These are phyloP conservation scores for Luvunga scandens DNA, from an alignment of 345 rosid genomes.

Conservation along the genomic window DNA sequence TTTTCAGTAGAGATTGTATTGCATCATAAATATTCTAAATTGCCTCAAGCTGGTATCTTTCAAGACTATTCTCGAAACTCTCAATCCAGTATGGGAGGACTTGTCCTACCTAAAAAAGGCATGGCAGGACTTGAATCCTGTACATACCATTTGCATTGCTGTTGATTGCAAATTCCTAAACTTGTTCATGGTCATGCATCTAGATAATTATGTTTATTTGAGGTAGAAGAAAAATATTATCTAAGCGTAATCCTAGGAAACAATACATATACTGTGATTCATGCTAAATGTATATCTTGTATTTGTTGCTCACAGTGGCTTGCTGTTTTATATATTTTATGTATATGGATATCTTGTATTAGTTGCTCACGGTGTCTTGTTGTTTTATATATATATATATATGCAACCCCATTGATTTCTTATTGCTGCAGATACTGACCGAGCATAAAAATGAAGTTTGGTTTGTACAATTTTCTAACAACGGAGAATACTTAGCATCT, in stretches of 20 bases:
- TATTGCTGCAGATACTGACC: conserved; percentile 62
- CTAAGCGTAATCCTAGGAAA: not conserved
- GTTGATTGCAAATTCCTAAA: not conserved
- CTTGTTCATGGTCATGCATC: not conserved
- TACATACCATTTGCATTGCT: not conserved
- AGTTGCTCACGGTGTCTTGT: not conserved
- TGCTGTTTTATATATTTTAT: no score
- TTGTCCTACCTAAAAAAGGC: not conserved
- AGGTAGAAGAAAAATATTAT: not conserved
- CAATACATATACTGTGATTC: not conserved
- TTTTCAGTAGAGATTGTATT: not conserved
- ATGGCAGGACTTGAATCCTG: not conserved
- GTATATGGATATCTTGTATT: not conserved
- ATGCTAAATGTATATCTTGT: not conserved
- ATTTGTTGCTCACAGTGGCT: no score
- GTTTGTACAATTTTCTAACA: conserved; percentile 86
- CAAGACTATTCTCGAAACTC: not conserved
- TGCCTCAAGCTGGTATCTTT: not conserved
- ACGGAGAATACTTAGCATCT: conserved; percentile 80
- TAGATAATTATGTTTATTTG: not conserved
- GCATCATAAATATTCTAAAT: not conserved
- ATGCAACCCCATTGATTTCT: conserved; percentile 2
- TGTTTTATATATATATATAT: not conserved
- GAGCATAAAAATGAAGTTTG: conserved; percentile 88
- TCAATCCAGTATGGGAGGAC: not conserved